Base-by-base conservation (phyloP, 2,329 filamentous ascomycete genomes). In the Talaromyces atroroseus region DNA sequence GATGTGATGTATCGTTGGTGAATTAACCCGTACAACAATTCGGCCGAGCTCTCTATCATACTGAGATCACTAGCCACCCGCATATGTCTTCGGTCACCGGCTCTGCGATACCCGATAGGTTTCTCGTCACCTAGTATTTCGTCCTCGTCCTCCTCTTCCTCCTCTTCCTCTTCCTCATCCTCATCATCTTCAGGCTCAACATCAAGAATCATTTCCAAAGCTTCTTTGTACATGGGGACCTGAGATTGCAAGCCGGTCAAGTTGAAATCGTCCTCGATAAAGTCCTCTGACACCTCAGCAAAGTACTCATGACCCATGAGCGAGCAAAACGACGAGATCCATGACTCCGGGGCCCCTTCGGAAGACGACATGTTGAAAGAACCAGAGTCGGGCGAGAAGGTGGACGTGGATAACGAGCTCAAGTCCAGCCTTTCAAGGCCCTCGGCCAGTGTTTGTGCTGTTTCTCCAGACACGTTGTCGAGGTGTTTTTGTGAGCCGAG, bases 181-280 rank as follows among this genome's bases (percentile, higher is more conserved):
- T 86, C 83, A 54, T 86, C 83, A 46, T 96, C 92, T 75, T 96
- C 92, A 38, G 94, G 92, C 71, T 99, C 94, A 51, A 99, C 94
- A 66, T 99, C 94, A 62, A 99, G 81, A 64, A 99, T 97, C 92
- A 99, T 96, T 83, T 99, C 94, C 61, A 99, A 78, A 12, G 94
- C 94, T 76, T 99, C 94, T 76, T 97, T 99, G 75, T 99, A 99
- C 89, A 96, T 96, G 62, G 90, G 88, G 52, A 99, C 94, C 76
- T 97, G 92, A 59, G 87, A 89, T 74, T 96, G 91, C 67, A 99
- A 80, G 50, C 94, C 94, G 0, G 94, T 99, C 62, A 99, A 80
- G 75, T 99, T 99, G 81, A 99, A 99, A 74, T 99, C 94, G 84
- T 99, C 94, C 74, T 99, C 94, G 70, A 99, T 97, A 67, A 99